Evolutionary conservation across 2,329 filamentous ascomycete species (phyloP), one percentile per base, ranked within the genome.

Genomic region (Botrytis paeoniae): DNA sequence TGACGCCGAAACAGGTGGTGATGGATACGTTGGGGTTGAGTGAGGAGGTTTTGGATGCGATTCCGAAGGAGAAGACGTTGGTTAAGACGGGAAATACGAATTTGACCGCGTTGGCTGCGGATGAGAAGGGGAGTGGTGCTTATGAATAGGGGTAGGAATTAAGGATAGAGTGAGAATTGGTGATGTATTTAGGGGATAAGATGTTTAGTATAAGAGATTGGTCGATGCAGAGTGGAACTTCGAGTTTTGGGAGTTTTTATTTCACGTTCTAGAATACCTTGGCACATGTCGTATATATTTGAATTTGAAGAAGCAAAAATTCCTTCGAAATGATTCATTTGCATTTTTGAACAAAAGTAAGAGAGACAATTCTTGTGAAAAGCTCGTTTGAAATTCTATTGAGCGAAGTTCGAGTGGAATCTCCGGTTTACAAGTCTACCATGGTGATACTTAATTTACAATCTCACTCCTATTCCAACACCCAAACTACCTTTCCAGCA

Each of bases 61-160:
- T 83, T 6, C 83, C 84, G 1, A 82, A 80, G 76, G 80, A 83
- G 39, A 85, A 85, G 80, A 83, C 82, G 16, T 78, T 84, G 54
- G 77, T 85, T 45, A 84, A 84, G 77, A 78, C 79, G 10, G 84
- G 84, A 0, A 84, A 83, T 74, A 73, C 22, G 51, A 78, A 78
- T 71, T 22, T 78, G 74, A 78, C 73, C 3, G 77, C 75, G 10
- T 62, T 78, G 59, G 76, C 77, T 2, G 71, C n/a, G 9, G 71
- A 76, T 70, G 75, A 75, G 16, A 75, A 71, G 32, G 76, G 77
- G 1, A 75, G 72, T 18, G 76, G 68, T 20, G 76, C 77, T 41
- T 78, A 75, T 74, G 72, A 73, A 22, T 72, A 48, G 20, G 9
- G 22, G 25, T n/a, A 6, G 2, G 22, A 10, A 9, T 32, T 6